phyloP scores from a whole-genome alignment of 164 flowering plant genomes.

The Magnolia kwangsiensis region DNA sequence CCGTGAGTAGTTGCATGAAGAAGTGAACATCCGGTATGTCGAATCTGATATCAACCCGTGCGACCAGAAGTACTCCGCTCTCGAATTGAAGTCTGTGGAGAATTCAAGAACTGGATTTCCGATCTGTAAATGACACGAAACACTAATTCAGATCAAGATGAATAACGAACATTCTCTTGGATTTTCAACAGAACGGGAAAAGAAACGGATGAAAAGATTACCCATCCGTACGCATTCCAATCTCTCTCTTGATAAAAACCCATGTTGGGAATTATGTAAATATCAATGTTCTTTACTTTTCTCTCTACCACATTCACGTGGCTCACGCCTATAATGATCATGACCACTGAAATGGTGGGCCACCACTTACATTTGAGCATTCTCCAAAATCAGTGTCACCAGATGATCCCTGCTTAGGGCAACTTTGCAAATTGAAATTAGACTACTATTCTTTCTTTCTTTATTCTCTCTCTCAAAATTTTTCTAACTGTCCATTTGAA shows the following conservation, averaged over 20 bases:
- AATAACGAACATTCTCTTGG: background rate
- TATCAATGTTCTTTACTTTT: too few relatives aligned
- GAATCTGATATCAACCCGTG: constrained; percentile 90
- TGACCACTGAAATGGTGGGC: too few relatives aligned
- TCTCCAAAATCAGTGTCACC: too few relatives aligned
- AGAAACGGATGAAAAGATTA: background rate
- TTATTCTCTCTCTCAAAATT: too few relatives aligned
- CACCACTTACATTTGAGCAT: too few relatives aligned
- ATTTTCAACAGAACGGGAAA: background rate
- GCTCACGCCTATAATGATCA: too few relatives aligned
- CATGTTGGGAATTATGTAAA: background rate
- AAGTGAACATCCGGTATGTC: constrained; percentile 71
- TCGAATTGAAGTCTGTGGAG: constrained; percentile 73
- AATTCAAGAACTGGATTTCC: constrained; percentile 85
- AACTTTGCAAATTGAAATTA: too few relatives aligned
- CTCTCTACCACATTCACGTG: too few relatives aligned
- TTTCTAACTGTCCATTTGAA: too few relatives aligned
- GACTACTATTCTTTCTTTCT: too few relatives aligned
- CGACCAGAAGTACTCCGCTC: constrained; percentile 90
- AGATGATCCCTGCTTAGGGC: too few relatives aligned
- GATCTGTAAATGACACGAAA: constrained; percentile 39
- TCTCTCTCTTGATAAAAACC: background rate
- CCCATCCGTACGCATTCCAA: background rate
- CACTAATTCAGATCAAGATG: background rate
- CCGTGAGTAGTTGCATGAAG: constrained; percentile 77